Conservation (phyloP, 768 basidiomycete species). For the Trametes villosa region DNA sequence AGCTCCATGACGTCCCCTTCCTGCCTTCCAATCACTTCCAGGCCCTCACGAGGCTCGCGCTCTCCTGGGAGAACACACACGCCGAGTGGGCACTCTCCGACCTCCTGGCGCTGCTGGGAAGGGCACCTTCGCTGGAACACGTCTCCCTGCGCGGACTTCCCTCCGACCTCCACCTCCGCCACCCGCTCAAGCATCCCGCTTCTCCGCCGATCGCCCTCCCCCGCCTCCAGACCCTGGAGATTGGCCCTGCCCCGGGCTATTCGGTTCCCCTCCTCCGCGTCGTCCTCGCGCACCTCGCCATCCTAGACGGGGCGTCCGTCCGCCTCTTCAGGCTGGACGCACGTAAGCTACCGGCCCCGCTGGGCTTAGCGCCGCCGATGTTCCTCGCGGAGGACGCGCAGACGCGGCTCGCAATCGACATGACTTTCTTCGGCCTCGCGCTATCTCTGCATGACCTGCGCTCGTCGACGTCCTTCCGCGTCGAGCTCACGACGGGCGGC, state of each 20-base stretch:
- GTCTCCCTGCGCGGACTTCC: slow-evolving; percentile 7
- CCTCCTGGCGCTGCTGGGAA: neutral
- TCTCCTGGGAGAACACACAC: slow-evolving; percentile 1
- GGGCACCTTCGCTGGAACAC: neutral
- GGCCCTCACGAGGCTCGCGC: neutral
- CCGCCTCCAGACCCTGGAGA: neutral
- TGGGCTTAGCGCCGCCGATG: neutral
- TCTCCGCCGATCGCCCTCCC: neutral
- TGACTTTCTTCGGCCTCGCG: slow-evolving; percentile 6
- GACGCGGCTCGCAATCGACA: slow-evolving; percentile 2
- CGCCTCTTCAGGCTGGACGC: slow-evolving; percentile 2
- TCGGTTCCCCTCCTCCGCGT: neutral
- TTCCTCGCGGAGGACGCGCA: neutral
- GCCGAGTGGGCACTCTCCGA: slow-evolving; percentile 3
- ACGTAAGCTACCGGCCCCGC: neutral
- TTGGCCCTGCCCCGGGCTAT: neutral
- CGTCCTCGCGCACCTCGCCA: slow-evolving; percentile 4
- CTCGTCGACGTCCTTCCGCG: neutral
- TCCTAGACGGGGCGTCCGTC: neutral
- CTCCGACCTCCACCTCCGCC: slow-evolving; percentile 6
- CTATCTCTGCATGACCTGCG: neutral
- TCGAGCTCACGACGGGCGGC: slow-evolving; percentile 15
- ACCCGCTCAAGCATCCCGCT: neutral
- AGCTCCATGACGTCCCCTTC: slow-evolving; percentile 17
- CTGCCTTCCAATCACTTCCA: slow-evolving; percentile 11